Percentiles rank a stretch among this genome's conserved stretches.
Conservation (phyloP, 371 early-diverging fungal species). For the Zychaea mexicana region DNA sequence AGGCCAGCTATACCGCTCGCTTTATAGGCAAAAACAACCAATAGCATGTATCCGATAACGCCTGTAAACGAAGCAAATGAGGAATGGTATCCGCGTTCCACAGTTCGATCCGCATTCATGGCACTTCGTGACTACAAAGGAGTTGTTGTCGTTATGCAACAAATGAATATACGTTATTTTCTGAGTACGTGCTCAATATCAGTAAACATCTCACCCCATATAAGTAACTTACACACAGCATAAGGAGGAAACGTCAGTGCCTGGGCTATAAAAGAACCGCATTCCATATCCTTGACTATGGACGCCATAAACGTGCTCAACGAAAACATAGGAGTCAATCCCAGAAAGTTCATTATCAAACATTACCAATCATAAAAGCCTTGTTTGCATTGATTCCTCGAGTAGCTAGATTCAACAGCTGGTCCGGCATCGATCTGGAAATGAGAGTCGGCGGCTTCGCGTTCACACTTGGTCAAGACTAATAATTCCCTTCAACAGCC, state of each 20-base stretch:
- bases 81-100: constrained; percentile 66
- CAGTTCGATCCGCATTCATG: constrained; percentile 62
- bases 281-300: constrained; percentile 70
- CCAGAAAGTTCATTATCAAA: constrained; percentile 53
- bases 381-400: constrained; percentile 55
- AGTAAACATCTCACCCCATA: not conserved
- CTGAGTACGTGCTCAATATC: too few relatives aligned
- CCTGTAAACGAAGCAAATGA: constrained; percentile 58
- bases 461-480: constrained; percentile 59
- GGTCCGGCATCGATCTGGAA: constrained; percentile 64
- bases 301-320: constrained; percentile 69
- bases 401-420: constrained; percentile 56
- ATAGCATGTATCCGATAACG: constrained; percentile 64
- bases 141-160: constrained; percentile 17
- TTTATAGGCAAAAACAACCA: constrained; percentile 38
- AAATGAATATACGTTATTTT: too few relatives aligned
- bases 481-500: too few relatives aligned
- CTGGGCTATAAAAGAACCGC: constrained; percentile 40
- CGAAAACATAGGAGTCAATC: constrained; percentile 3
- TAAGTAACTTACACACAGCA: constrained; percentile 8
- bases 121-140: constrained; percentile 56
- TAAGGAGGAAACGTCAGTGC: constrained; percentile 33
- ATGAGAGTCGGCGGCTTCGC: constrained; percentile 56
- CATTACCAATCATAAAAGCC: constrained; percentile 57
- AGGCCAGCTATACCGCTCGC: constrained; percentile 14